Percentiles rank a stretch among this genome's conserved stretches.
These are phyloP conservation scores for Elongisporangium prolatum DNA, from an alignment of 352 stramenopile species.

Conservation along the genomic window DNA sequence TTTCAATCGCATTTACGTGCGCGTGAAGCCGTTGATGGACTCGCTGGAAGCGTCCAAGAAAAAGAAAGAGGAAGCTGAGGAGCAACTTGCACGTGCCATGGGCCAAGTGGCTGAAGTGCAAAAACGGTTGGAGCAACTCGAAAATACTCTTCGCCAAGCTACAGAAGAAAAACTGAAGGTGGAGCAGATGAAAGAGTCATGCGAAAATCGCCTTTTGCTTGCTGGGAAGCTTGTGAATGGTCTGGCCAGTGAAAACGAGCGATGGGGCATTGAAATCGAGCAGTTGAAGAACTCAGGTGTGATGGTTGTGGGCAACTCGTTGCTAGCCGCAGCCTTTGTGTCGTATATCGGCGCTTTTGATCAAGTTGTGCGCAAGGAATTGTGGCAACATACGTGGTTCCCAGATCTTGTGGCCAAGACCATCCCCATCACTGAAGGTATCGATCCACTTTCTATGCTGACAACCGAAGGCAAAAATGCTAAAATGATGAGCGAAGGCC, in stretches of 20 bases:
- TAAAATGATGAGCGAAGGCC: constrained; percentile 96
- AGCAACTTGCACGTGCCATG: constrained; percentile 89
- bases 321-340: constrained; percentile 96
- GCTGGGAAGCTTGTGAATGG: constrained; percentile 95
- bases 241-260: constrained; percentile 94
- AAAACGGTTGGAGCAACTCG: constrained; percentile 86
- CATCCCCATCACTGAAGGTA: constrained; percentile 93
- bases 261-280: constrained; percentile 96
- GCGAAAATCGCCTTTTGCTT: constrained; percentile 90
- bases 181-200: constrained; percentile 93
- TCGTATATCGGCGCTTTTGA: constrained; percentile 98
- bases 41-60: constrained; percentile 93
- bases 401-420: constrained; percentile 87
- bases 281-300: constrained; percentile 93
- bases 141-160: constrained; percentile 92
- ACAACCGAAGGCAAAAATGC: constrained; percentile 96
- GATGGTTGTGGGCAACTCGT: constrained; percentile 95
- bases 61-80: constrained; percentile 91
- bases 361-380: constrained; percentile 83
- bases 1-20: constrained; percentile 99
- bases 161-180: constrained; percentile 96
- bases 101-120: constrained; percentile 93
- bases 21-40: constrained; percentile 98
- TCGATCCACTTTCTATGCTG: constrained; percentile 94
- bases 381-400: constrained; percentile 83